Evolutionary conservation across 106 monocot species (phyloP).

Genomic region (Ottelia alismoides): DNA sequence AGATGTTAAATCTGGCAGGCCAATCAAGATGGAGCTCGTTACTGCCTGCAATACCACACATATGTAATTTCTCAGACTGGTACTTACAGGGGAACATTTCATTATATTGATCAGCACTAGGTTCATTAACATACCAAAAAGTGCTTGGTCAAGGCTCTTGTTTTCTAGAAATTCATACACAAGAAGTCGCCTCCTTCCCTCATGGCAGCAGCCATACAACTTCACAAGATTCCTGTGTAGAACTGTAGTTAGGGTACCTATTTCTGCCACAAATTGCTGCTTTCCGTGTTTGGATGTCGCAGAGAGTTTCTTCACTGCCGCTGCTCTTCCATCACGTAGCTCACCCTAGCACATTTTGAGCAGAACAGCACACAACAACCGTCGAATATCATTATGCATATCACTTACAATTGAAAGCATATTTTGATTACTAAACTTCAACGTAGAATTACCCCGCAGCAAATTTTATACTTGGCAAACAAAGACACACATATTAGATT

Average conservation of each 20-base stretch:
- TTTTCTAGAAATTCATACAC: constrained; percentile 21
- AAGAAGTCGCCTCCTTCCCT: constrained; percentile 9
- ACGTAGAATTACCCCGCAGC: no score
- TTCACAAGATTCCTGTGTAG: constrained; percentile 17
- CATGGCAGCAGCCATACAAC: constrained; percentile 14
- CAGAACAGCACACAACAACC: no score
- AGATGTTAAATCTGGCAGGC: neutral
- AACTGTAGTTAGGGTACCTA: constrained; percentile 10
- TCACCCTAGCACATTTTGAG: constrained; percentile 3
- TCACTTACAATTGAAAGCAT: no score
- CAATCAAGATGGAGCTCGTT: neutral
- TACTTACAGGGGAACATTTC: neutral
- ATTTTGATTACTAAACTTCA: no score
- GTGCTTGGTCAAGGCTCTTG: constrained; percentile 13
- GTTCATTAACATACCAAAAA: constrained; percentile 7
- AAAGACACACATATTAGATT: no score
- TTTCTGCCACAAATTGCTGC: constrained; percentile 16
- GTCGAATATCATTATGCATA: no score
- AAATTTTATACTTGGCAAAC: no score
- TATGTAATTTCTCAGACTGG: no score
- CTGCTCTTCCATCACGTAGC: constrained; percentile 8
- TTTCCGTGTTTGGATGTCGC: constrained; percentile 8
- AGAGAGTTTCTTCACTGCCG: constrained; percentile 13
- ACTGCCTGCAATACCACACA: neutral
- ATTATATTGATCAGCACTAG: neutral